Conservation (phyloP, 1,139 yeast species). For the Kluyveromyces sp. region DNA sequence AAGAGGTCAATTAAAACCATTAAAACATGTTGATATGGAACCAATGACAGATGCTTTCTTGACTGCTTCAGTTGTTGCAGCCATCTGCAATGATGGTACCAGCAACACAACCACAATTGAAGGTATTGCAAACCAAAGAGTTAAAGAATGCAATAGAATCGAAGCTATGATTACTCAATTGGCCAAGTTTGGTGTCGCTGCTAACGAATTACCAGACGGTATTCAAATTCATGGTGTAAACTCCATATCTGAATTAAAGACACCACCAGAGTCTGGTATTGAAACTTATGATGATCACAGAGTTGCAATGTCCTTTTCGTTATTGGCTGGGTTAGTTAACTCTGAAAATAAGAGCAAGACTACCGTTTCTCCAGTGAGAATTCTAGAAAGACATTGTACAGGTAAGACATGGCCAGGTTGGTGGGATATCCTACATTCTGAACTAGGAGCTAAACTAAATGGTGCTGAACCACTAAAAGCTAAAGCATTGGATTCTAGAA, state of each 20-base stretch:
- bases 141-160: conserved; percentile 93
- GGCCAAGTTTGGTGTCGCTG: conserved; percentile 80
- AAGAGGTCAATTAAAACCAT: conserved; percentile 57
- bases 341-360: conserved; percentile 25
- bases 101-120: conserved; percentile 63
- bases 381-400: conserved; percentile 84
- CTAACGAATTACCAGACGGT: conserved; percentile 86
- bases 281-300: conserved; percentile 91
- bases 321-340: conserved; percentile 53
- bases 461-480: conserved; percentile 50
- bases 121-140: conserved; percentile 97
- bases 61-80: conserved; percentile 95
- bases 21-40: conserved; percentile 86
- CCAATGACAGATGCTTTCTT: conserved; percentile 99
- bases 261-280: conserved; percentile 51
- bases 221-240: conserved; percentile 71
- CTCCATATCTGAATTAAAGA: conserved; percentile 37
- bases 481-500: conserved; percentile 12
- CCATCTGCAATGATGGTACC: conserved; percentile 48
- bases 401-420: conserved; percentile 99
- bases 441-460: conserved; percentile 54
- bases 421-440: conserved; percentile 88
- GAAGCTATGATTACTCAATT: conserved; percentile 88
- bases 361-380: conserved; percentile 40
- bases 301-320: conserved; percentile 95